phyloP scores from a whole-genome alignment of 2,329 filamentous ascomycete genomes.

The Dryadomyces quercivorus region DNA sequence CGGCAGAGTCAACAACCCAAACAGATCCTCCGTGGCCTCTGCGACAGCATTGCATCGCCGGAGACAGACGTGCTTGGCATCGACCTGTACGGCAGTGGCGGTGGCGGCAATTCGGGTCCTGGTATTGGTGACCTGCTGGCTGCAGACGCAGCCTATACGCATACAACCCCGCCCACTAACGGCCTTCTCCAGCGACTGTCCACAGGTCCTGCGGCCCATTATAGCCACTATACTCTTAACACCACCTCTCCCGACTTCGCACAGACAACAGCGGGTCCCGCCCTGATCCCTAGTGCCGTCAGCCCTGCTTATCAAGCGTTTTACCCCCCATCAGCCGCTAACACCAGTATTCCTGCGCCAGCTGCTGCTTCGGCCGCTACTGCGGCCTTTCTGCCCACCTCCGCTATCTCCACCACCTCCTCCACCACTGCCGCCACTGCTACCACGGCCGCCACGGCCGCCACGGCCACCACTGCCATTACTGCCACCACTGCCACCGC shows the following conservation, averaged over 20 bases:
- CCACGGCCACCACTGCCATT: too few relatives aligned
- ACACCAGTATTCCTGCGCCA: background rate
- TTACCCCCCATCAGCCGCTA: background rate
- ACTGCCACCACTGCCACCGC: background rate
- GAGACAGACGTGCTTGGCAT: background rate
- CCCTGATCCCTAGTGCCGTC: background rate
- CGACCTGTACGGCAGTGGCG: background rate
- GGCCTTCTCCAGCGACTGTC: background rate
- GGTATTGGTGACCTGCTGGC: background rate
- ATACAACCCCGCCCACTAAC: background rate
- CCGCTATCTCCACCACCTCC: too few relatives aligned
- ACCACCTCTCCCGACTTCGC: background rate
- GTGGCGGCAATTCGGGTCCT: background rate
- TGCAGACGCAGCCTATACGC: background rate
- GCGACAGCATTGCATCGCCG: background rate
- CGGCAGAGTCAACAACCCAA: conserved; percentile 1
- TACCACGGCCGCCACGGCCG: too few relatives aligned
- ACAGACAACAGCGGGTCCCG: background rate
- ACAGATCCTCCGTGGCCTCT: background rate
- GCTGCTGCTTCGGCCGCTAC: background rate
- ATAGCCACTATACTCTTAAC: background rate
- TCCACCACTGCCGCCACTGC: too few relatives aligned
- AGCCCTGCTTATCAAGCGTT: background rate
- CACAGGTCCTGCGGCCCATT: background rate
- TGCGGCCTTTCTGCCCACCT: too few relatives aligned